Evolutionary conservation across 2,329 filamentous ascomycete species (phyloP).

Genomic region (Nothopassalora personata): DNA sequence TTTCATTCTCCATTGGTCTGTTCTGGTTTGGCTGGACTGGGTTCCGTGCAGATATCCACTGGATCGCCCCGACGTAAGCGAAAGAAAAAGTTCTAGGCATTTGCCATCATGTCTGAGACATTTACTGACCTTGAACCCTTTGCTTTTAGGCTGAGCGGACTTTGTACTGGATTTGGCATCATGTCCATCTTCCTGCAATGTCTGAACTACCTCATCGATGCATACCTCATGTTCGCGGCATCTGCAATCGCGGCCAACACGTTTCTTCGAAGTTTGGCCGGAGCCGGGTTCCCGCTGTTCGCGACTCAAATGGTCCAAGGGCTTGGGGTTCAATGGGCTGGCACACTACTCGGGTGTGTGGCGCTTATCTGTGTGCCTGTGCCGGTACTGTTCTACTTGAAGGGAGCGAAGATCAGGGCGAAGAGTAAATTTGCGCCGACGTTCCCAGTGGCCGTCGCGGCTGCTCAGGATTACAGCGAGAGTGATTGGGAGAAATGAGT

Average conservation of each 20-base stretch:
- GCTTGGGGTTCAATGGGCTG: slow-evolving; percentile 42
- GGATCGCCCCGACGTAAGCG: slow-evolving; percentile 39
- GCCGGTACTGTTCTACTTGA: slow-evolving; percentile 41
- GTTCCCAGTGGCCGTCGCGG: slow-evolving; percentile 12
- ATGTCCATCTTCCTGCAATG: slow-evolving; percentile 38
- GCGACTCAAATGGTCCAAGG: slow-evolving; percentile 52
- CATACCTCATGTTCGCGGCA: slow-evolving; percentile 51
- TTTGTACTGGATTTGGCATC: slow-evolving; percentile 41
- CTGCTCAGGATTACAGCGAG: slow-evolving; percentile 9
- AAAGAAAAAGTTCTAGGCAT: too few species aligned
- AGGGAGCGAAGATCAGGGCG: slow-evolving; percentile 38
- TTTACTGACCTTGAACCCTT: too few species aligned
- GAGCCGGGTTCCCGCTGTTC: slow-evolving; percentile 49
- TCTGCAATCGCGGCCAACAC: slow-evolving; percentile 36
- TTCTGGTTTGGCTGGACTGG: slow-evolving; percentile 44
- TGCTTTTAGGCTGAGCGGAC: slow-evolving; percentile 17
- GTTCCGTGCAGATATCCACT: slow-evolving; percentile 34
- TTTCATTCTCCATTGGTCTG: slow-evolving; percentile 24
- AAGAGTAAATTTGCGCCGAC: slow-evolving; percentile 38
- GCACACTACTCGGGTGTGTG: slow-evolving; percentile 43
- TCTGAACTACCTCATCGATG: slow-evolving; percentile 45
- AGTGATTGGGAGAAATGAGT: slow-evolving; percentile 7
- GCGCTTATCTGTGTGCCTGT: slow-evolving; percentile 41
- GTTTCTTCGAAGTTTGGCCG: slow-evolving; percentile 43
- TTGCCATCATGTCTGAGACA: too few species aligned